Evolutionary conservation across 257 asterid genomes (phyloP), one percentile per base, ranked within the genome.

Genomic region (Hygrophila difformis): DNA sequence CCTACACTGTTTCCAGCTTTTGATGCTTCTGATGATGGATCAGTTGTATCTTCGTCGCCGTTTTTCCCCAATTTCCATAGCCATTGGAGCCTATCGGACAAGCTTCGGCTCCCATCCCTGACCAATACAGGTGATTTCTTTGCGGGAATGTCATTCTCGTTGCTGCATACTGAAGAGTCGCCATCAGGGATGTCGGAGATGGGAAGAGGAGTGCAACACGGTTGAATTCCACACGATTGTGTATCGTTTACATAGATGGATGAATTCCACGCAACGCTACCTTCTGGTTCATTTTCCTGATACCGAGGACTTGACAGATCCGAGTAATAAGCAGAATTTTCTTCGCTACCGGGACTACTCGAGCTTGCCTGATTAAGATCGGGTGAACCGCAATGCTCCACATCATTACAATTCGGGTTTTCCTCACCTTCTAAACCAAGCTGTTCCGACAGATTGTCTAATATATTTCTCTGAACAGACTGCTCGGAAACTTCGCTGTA

Each of bases 231-330:
- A 53, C 61, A 59, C 5, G 44, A 39, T 39, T 57, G 68, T 0
- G 60, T 51, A 39, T 68, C 73, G 54, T 55, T 69, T 59, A 67
- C 82, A 46, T 64, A 74, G 14, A 64, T 23, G 17, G 64, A 63
- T 7, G 67, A 76, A 62, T 74, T 72, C 19, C 87, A 83, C 5
- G 76, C 78, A 53, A 79, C 75, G n/a, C 87, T 83, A 44, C 87
- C 76, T 8, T 8, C 93, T 5, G 70, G 70, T 39, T 64, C 77
- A 49, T 59, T 57, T 55, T 61, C 79, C 12, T 47, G n/a, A n/a
- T 60, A 52, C 58, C 69, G 48, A 5, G 70, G 73, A 61, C 73
- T 62, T 9, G 67, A 51, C 4, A 66, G 71, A 43, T 67, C 78
- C 3, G 78, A 67, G 59, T 47, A 69, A 49, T 62, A 47, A 8